These are phyloP conservation scores for Carex cristatella DNA, from an alignment of 176 grass and related monocot genomes.

Conservation along the genomic window DNA sequence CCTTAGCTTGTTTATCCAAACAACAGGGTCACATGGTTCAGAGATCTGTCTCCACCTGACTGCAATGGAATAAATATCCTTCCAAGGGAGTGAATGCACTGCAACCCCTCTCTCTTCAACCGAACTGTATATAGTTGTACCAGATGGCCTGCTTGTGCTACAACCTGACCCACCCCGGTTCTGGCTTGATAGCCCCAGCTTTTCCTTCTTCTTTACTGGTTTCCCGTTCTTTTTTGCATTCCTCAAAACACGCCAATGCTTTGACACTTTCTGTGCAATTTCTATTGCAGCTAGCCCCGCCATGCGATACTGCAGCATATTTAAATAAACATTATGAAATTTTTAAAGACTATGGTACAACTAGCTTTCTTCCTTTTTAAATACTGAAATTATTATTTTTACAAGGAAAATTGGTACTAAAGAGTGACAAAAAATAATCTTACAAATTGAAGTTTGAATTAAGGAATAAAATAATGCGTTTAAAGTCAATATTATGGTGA, in stretches of 20 bases:
- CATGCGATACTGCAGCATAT: conserved; percentile 69
- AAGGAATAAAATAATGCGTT: background rate
- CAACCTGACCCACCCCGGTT: conserved; percentile 74
- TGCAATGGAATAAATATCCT: conserved; percentile 87
- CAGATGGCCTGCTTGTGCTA: conserved; percentile 59
- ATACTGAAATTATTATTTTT: conserved; percentile 9
- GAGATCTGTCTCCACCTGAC: conserved; percentile 96
- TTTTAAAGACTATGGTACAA: background rate
- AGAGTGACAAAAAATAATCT: background rate
- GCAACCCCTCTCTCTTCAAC: conserved; percentile 67
- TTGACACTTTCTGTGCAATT: conserved; percentile 93
- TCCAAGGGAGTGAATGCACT: conserved; percentile 66
- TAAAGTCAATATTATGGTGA: background rate
- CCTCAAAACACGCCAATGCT: conserved; percentile 78
- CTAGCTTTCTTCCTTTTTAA: background rate
- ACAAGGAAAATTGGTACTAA: background rate
- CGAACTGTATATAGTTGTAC: conserved; percentile 44
- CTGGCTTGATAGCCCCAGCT: conserved; percentile 48
- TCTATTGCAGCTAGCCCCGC: conserved; percentile 95
- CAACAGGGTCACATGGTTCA: conserved; percentile 98
- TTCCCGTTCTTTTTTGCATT: conserved; percentile 73
- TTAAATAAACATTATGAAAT: conserved; percentile 14
- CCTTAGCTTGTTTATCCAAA: conserved; percentile 98
- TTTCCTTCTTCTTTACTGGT: conserved; percentile 76
- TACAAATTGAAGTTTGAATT: background rate